Evolutionary conservation across 1,284 basidiomycete genomes (phyloP).

Genomic region (Moesziomyces aphidis): DNA sequence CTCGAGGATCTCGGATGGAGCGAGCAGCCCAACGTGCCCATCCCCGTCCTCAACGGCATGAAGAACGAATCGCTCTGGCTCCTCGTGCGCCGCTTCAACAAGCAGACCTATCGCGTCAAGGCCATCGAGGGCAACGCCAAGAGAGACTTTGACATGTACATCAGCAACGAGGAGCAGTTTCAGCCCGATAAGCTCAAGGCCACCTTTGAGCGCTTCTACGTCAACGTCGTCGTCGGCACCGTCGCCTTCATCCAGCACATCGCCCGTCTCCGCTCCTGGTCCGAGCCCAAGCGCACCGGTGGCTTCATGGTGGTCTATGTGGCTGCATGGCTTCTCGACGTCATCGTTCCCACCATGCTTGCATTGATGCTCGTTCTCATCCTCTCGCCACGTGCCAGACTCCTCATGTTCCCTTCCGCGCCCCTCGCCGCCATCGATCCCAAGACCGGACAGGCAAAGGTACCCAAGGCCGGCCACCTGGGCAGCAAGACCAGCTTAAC

Average conservation of each 20-base stretch:
- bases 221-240: constrained; percentile 71
- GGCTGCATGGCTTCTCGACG: constrained; percentile 33
- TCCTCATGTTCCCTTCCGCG: constrained; percentile 72
- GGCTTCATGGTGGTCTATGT: constrained; percentile 66
- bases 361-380: constrained; percentile 70
- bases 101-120: constrained; percentile 70
- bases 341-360: constrained; percentile 52
- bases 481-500: constrained; percentile 55
- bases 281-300: constrained; percentile 71
- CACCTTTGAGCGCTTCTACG: constrained; percentile 73
- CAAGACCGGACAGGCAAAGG: constrained; percentile 60
- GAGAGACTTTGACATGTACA: constrained; percentile 70
- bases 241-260: constrained; percentile 71
- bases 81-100: constrained; percentile 71
- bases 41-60: constrained; percentile 66
- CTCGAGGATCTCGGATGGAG: constrained; percentile 59
- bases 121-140: constrained; percentile 58
- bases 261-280: constrained; percentile 72
- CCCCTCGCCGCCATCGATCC: constrained; percentile 68
- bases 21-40: constrained; percentile 51
- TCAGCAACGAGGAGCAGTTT: constrained; percentile 71
- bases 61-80: constrained; percentile 70
- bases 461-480: constrained; percentile 62
- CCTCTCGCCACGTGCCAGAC: constrained; percentile 70
- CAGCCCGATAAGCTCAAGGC: constrained; percentile 71